A percentile compares a stretch with the other conserved stretches of the same genome.
Evolutionary conservation across 805 yeast species (phyloP).

Genomic region (Metschnikowia corniflorae): DNA sequence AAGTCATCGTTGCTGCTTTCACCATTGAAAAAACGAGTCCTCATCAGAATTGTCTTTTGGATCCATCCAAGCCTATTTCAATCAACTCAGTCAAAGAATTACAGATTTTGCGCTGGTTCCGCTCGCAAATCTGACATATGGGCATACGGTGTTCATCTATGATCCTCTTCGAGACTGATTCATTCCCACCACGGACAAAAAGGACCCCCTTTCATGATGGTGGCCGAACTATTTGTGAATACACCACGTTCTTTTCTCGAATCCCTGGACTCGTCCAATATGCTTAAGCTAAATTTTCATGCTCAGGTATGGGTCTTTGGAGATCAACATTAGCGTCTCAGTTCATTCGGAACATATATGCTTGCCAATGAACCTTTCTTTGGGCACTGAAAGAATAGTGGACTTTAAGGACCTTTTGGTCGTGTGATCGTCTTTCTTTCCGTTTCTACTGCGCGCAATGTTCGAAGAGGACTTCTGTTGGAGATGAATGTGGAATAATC

Average conservation of each 20-base stretch:
- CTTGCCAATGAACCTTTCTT: no score
- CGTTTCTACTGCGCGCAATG: no score
- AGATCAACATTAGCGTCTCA: no score
- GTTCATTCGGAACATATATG: no score
- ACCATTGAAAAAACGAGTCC: no score
- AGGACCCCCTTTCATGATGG: conserved; percentile 41
- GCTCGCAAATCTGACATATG: conserved; percentile 91
- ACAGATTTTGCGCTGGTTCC: conserved; percentile 82
- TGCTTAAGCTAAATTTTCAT: conserved; percentile 73
- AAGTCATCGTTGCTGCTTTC: no score
- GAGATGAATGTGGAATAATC: no score
- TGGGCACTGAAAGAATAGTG: no score
- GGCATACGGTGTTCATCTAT: conserved; percentile 83
- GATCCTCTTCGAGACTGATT: conserved; percentile 74
- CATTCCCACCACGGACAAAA: conserved; percentile 21
- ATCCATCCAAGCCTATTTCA: conserved; percentile 61
- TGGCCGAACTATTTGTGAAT: conserved; percentile 77
- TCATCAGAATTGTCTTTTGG: no score
- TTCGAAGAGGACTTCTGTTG: no score
- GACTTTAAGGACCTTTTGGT: no score
- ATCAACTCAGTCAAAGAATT: conserved; percentile 37
- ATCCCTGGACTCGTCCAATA: conserved; percentile 40
- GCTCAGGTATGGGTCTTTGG: conserved; percentile 99
- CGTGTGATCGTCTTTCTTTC: no score
- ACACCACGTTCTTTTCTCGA: conserved; percentile 73